phyloP scores from a whole-genome alignment of 2,329 filamentous ascomycete species.

The Penicillium sp. region DNA sequence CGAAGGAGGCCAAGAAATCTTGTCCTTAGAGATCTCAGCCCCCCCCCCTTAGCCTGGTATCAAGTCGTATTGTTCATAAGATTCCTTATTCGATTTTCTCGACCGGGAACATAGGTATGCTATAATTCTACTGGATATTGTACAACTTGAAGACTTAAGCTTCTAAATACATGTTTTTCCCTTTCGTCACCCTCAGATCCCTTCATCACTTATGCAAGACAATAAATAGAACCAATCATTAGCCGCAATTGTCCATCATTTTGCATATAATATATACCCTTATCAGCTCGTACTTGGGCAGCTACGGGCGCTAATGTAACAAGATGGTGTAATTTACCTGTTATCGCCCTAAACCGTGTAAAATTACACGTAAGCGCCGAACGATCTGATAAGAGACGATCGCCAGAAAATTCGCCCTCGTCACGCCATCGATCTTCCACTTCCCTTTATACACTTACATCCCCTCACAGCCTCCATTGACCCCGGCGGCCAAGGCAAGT shows the following conservation, averaged over 20 bases:
- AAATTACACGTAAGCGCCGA: conserved; percentile 5
- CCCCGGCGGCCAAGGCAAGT: not conserved
- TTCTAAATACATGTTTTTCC: too few relatives aligned
- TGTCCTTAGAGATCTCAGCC: too few relatives aligned
- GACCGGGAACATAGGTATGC: too few relatives aligned
- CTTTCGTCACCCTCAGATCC: too few relatives aligned
- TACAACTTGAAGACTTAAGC: too few relatives aligned
- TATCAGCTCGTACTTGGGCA: not conserved
- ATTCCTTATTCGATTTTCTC: too few relatives aligned
- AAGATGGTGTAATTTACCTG: conserved; percentile 9
- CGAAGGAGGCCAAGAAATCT: too few relatives aligned
- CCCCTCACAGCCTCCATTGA: not conserved
- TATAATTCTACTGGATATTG: too few relatives aligned
- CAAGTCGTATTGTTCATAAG: too few relatives aligned
- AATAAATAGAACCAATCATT: too few relatives aligned
- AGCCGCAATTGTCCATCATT: not conserved
- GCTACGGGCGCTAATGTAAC: not conserved
- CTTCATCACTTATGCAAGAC: too few relatives aligned
- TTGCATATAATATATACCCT: not conserved
- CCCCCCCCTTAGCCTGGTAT: too few relatives aligned
- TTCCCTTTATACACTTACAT: not conserved
- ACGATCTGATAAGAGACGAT: conserved; percentile 42
- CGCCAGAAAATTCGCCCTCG: conserved; percentile 32
- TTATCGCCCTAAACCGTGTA: not conserved
- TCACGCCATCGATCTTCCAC: conserved; percentile 37